These are phyloP conservation scores for Helotiales sp. DNA, from an alignment of 2,329 filamentous ascomycete species.

Conservation along the genomic window DNA sequence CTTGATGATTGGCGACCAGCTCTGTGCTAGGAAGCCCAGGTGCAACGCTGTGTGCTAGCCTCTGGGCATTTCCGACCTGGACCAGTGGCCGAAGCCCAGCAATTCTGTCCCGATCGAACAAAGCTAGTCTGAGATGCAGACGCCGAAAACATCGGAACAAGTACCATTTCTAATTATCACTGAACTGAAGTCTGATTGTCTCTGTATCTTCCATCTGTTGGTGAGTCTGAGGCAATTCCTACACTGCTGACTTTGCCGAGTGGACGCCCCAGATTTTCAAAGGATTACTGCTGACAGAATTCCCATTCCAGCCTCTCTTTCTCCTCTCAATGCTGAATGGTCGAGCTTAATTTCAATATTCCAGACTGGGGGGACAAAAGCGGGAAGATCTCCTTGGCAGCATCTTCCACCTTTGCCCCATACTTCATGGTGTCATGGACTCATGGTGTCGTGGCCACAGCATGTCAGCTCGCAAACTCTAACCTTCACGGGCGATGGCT, in stretches of 20 bases:
- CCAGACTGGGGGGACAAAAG: neutral
- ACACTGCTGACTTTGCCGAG: neutral
- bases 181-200: neutral
- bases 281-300: neutral
- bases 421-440: neutral
- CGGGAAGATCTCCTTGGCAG: constrained; percentile 12
- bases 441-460: constrained; percentile 1
- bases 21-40: neutral
- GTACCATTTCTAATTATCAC: neutral
- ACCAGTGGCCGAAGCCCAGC: neutral
- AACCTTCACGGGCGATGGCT: neutral
- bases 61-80: neutral
- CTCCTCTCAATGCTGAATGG: neutral
- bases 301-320: neutral
- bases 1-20: neutral
- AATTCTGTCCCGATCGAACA: neutral
- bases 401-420: neutral
- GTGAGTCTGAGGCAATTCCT: neutral
- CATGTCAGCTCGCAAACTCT: neutral
- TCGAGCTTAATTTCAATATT: constrained; percentile 6
- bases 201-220: neutral
- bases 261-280: neutral
- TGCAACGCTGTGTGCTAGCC: neutral
- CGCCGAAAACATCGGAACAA: neutral
- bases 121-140: neutral